These are phyloP conservation scores for Eremothecium cymbalariae DNA, from an alignment of 1,139 yeast species.

Conservation along the genomic window DNA sequence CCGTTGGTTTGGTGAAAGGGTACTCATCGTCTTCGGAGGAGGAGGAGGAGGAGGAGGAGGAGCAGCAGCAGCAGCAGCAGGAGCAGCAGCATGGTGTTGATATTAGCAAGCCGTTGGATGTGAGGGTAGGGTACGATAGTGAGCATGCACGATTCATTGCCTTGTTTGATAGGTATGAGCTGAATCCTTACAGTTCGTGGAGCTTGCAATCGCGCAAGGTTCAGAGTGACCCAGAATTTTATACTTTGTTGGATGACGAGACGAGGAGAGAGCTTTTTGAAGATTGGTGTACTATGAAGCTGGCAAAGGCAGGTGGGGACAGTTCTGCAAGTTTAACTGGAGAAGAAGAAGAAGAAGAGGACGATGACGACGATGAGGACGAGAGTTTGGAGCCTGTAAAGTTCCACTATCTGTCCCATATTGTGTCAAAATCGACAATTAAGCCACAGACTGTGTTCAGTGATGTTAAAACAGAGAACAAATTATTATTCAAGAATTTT, in stretches of 20 bases:
- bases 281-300: slow-evolving; percentile 22
- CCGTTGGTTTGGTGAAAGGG: slow-evolving; percentile 33
- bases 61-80: slow-evolving; percentile 2
- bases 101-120: neutral
- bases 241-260: slow-evolving; percentile 16
- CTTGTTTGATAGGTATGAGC: slow-evolving; percentile 16
- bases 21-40: slow-evolving; percentile 3
- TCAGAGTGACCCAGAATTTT: slow-evolving; percentile 20
- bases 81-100: neutral
- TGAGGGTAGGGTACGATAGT: neutral
- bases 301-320: slow-evolving; percentile 4
- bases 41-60: slow-evolving; percentile 1
- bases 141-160: slow-evolving; percentile 2
- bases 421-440: slow-evolving; percentile 23
- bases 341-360: slow-evolving; percentile 8
- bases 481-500: slow-evolving; percentile 20
- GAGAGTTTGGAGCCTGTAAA: slow-evolving; percentile 23
- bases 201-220: slow-evolving; percentile 19
- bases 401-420: slow-evolving; percentile 29
- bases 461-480: slow-evolving; percentile 24
- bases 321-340: neutral
- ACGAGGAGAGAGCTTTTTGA: slow-evolving; percentile 23
- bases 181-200: slow-evolving; percentile 28
- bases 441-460: slow-evolving; percentile 19
- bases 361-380: slow-evolving; percentile 10